These are phyloP conservation scores for Aspergillus sp. DNA, from an alignment of 2,329 filamentous ascomycete species.

Conservation along the genomic window DNA sequence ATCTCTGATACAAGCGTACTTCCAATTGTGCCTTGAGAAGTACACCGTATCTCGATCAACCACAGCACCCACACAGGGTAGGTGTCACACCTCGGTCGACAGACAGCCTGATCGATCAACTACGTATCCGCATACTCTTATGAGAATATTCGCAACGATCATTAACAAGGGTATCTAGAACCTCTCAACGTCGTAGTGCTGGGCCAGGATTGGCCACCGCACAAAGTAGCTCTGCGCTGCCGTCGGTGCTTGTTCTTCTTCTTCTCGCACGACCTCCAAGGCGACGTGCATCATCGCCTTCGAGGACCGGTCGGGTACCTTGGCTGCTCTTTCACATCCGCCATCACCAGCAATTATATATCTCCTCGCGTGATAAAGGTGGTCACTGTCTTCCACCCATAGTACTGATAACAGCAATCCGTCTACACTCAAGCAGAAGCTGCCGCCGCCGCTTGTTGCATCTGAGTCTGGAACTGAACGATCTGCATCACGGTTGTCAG, in stretches of 20 bases:
- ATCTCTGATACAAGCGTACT: not conserved
- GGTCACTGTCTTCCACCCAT: not conserved
- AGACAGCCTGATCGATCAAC: not conserved
- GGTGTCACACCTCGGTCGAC: not conserved
- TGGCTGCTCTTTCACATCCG: not conserved
- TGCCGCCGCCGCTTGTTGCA: conserved; percentile 38
- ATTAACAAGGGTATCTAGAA: conserved; percentile 8
- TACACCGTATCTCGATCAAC: not conserved
- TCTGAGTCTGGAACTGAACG: conserved; percentile 42
- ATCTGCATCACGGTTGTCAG: conserved; percentile 33
- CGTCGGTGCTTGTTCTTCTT: not conserved
- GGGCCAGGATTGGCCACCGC: not conserved
- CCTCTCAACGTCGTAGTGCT: not conserved
- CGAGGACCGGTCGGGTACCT: not conserved
- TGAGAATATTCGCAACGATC: not conserved
- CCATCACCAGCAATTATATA: not conserved
- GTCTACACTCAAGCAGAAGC: conserved; percentile 33
- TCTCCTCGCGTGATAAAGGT: not conserved
- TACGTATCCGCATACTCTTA: not conserved
- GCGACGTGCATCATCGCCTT: not conserved
- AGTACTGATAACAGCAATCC: not conserved
- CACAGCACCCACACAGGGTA: not conserved
- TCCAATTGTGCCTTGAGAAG: not conserved
- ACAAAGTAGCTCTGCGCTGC: not conserved
- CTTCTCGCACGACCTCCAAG: not conserved